Conservation (phyloP, 257 asterid genomes). For the Coffea eugenioides region DNA sequence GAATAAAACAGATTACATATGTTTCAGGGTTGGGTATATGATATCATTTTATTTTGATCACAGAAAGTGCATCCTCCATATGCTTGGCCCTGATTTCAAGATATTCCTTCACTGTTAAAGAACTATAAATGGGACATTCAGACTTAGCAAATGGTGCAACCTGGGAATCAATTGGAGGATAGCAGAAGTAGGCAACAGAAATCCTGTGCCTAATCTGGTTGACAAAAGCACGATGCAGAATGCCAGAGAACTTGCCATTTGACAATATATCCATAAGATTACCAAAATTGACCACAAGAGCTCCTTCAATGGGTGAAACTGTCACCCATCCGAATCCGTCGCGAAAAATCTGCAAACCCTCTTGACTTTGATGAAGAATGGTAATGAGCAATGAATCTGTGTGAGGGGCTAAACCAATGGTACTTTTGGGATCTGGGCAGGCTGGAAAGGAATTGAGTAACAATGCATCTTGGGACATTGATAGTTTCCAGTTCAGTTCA, state of each 20-base stretch:
- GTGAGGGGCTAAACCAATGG: constrained; percentile 80
- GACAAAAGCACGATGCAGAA: constrained; percentile 66
- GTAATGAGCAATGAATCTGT: constrained; percentile 73
- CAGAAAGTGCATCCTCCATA: constrained; percentile 52
- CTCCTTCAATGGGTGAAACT: constrained; percentile 42
- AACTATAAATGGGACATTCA: constrained; percentile 35
- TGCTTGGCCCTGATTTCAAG: constrained; percentile 53
- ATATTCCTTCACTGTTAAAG: constrained; percentile 56
- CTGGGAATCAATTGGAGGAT: constrained; percentile 42
- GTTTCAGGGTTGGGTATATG: no score
- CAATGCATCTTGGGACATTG: constrained; percentile 48
- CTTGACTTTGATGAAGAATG: constrained; percentile 65
- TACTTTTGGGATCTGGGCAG: constrained; percentile 70
- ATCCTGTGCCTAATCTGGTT: constrained; percentile 44
- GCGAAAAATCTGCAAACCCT: constrained; percentile 60
- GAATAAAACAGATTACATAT: no score
- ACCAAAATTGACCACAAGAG: constrained; percentile 63
- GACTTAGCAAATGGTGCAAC: constrained; percentile 45
- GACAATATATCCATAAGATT: constrained; percentile 71
- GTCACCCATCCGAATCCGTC: constrained; percentile 53
- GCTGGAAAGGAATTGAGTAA: constrained; percentile 81
- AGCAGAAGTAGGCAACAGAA: constrained; percentile 55
- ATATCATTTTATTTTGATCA: constrained; percentile 23
- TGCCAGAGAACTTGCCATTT: constrained; percentile 45
- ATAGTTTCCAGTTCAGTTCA: constrained; percentile 21